Conservation (phyloP, 768 basidiomycete genomes). For the Psilocybe cubensis region DNA sequence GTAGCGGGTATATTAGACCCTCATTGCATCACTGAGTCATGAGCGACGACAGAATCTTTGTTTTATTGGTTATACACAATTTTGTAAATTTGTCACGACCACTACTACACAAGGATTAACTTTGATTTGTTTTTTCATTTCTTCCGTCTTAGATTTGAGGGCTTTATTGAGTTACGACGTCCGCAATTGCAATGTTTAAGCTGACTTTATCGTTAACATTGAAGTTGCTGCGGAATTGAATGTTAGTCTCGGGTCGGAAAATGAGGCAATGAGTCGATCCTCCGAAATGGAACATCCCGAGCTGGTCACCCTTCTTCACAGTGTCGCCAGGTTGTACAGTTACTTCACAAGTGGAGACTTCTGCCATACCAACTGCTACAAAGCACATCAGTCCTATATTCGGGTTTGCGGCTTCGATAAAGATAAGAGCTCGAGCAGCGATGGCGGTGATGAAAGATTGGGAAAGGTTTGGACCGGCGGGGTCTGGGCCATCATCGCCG, state of each 20-base stretch:
- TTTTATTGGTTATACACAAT: no score
- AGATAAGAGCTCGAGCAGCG: background rate
- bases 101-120: no score
- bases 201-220: background rate
- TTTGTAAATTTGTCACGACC: no score
- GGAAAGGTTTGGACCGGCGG: background rate
- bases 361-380: constrained; percentile 1
- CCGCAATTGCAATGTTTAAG: background rate
- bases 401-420: background rate
- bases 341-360: background rate
- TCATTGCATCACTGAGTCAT: no score
- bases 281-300: constrained; percentile 6
- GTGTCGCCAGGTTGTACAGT: background rate
- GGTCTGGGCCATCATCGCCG: background rate
- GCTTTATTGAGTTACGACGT: no score
- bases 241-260: constrained; percentile 2
- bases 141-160: no score
- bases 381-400: background rate
- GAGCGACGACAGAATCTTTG: no score
- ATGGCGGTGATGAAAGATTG: background rate
- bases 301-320: constrained; percentile 1
- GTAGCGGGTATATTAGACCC: no score
- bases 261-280: constrained; percentile 2
- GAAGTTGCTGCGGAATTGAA: background rate
- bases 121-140: no score